Evolutionary conservation across 176 grass and related monocot genomes (phyloP), one percentile per base, ranked within the genome.

Genomic region (Elymus sibiricus): DNA sequence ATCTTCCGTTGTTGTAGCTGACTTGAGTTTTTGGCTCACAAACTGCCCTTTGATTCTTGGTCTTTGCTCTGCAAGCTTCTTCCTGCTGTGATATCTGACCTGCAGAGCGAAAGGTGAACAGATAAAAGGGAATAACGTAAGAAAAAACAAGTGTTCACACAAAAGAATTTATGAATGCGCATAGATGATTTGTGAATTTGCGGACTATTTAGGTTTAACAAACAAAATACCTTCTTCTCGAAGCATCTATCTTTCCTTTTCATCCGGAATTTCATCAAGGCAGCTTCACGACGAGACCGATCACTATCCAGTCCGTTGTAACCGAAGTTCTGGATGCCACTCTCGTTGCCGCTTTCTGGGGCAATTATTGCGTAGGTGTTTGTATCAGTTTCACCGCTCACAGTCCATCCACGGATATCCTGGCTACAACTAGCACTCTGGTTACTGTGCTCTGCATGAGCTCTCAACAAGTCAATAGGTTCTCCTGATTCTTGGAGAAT

Each of bases 181-280:
- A 8, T 11, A 37, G 5, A 4, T 2, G 7, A 85, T 28, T 29
- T 63, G 76, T 7, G 0, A 5, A 85, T 28, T 29, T 53, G 61
- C 4, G 0, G 40, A 37, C 11, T 74, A 74, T 12, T 42, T 37
- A 25, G 35, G 25, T 73, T 55, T 62, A 25, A 63, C 17, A 64
- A 69, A 70, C 19, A 42, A 26, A 82, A 74, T 90, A 97, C 94
- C 97, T 97, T 99, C 82, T 97, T 97, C 69, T 99, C 97, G 3
- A 99, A 99, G 82, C 92, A 99, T 90, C 97, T 90, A 72, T 99
- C 97, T 89, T 99, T 99, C 51, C 97, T 89, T 89, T 99, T 99
- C 87, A 96, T 90, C 34, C 92, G 88, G 40, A 99, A 99, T 87
- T 97, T 99, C 34, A 94, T 82, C 83, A 97, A 90, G 5, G 97